Base-by-base conservation (phyloP, 2,329 filamentous ascomycete species). In the Aspergillus sp. region DNA sequence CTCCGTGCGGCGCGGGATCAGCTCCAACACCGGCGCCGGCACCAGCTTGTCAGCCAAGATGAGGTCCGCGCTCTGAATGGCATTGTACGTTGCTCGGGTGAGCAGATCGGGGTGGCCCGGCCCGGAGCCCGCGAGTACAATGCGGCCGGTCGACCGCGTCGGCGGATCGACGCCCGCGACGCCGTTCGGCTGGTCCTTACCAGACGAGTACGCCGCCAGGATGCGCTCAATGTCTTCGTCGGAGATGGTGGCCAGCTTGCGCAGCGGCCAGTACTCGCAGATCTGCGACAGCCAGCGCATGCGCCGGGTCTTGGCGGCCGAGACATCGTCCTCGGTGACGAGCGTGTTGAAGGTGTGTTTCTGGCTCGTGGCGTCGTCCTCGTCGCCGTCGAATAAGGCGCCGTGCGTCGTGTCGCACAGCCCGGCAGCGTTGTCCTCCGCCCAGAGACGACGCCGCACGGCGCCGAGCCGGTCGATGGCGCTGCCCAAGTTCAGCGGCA, bases 261-360 rank as follows among this genome's bases (percentile, higher is more conserved):
- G 86, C 22, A 99, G 79, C 1, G 94, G 92, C 94, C 94, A 99
- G 74, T 99, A 99, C 76, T 99, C 94, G 79, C 94, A 99, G 48
- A 99, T 90, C 69, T 99, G 94, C 17, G 88, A 84, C 1, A 99
- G 79, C 94, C 94, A 99, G 52, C 94, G 83, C 79, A 95, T 92
- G 47, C 94, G 82, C 54, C 93, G 80, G 19, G 83, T 91, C 67
- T 90, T 90, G 14, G 85, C 83, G 3, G 86, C 86, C 54, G 88
- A 86, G 1, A 82, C 74, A 64, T 94, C 90, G 42, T 86, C 84
- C 44, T 89, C 86, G 0, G 68, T 83, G 6, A 97, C 81, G 3
- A 99, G 78, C 55, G 82, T 85, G 71, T 99, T 99, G 72, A 99
- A 96, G 0, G 80, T 82, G 1, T 92, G 84, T 14, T 82, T 83